Evolutionary conservation across 2,329 filamentous ascomycete species (phyloP).

Genomic region (Sporothrix globosa): DNA sequence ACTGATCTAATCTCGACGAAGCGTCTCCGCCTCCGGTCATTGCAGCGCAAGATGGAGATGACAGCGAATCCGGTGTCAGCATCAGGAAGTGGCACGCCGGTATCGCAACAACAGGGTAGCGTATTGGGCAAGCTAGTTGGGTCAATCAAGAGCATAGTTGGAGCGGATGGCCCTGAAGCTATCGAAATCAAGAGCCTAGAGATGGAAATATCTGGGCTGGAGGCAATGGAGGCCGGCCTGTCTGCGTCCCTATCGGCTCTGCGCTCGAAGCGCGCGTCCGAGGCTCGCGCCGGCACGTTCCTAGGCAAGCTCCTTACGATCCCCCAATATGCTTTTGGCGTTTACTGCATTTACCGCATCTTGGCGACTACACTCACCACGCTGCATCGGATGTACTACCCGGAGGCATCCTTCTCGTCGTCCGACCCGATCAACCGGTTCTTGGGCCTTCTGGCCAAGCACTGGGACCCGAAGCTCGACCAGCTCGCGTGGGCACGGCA

Average conservation of each 20-base stretch:
- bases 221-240: conserved; percentile 76
- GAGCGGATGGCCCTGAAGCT: conserved; percentile 60
- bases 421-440: conserved; percentile 84
- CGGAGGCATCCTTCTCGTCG: conserved; percentile 60
- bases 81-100: conserved; percentile 29
- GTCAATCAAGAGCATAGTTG: conserved; percentile 53
- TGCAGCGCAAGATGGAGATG: conserved; percentile 63
- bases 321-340: conserved; percentile 69
- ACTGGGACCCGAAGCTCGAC: conserved; percentile 83
- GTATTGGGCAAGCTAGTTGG: conserved; percentile 73
- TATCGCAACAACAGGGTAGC: conserved; percentile 45
- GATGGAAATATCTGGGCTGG: conserved; percentile 76
- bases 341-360: conserved; percentile 86
- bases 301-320: conserved; percentile 66
- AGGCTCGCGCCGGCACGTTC: conserved; percentile 67
- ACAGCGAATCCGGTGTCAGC: conserved; percentile 30
- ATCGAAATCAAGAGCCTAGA: conserved; percentile 67
- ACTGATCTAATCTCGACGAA: conserved; percentile 79
- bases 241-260: conserved; percentile 66
- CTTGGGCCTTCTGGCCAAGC: conserved; percentile 75
- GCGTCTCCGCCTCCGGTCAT: conserved; percentile 68
- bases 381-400: conserved; percentile 60
- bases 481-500: conserved; percentile 81
- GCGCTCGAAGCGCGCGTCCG: conserved; percentile 63
- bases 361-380: conserved; percentile 70